Evolutionary conservation across 345 rosid species (phyloP).

Genomic region (Ricinus communis): DNA sequence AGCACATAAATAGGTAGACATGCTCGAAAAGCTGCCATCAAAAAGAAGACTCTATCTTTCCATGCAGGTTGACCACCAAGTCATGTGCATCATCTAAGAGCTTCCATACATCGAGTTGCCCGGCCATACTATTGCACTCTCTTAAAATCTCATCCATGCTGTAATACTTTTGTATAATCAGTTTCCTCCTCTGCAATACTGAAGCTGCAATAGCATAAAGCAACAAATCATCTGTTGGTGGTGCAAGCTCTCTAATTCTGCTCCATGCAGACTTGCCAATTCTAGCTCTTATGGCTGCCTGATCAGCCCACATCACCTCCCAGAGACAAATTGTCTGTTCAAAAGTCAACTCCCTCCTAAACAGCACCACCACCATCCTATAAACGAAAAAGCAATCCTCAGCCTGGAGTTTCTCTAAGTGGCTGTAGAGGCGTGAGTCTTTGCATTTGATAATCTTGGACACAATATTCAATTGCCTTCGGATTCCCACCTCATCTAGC

Average conservation of each 20-base stretch:
- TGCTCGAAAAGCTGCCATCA: slow-evolving; percentile 7
- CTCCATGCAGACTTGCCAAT: slow-evolving; percentile 87
- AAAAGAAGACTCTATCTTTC: slow-evolving; percentile 59
- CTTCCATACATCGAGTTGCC: slow-evolving; percentile 96
- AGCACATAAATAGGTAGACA: slow-evolving; percentile 16
- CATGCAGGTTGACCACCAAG: slow-evolving; percentile 78
- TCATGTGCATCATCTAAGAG: slow-evolving; percentile 89
- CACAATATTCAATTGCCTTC: slow-evolving; percentile 76
- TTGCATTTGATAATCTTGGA: slow-evolving; percentile 84
- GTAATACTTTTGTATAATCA: slow-evolving; percentile 79
- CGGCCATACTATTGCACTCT: slow-evolving; percentile 90
- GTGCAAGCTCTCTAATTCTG: slow-evolving; percentile 72
- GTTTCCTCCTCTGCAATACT: slow-evolving; percentile 84
- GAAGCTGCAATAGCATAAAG: slow-evolving; percentile 87
- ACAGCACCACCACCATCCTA: slow-evolving; percentile 94
- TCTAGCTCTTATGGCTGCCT: slow-evolving; percentile 87
- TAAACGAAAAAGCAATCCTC: slow-evolving; percentile 97
- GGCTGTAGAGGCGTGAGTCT: slow-evolving; percentile 85
- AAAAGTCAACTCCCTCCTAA: slow-evolving; percentile 79
- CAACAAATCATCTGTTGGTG: slow-evolving; percentile 88
- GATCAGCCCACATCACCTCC: slow-evolving; percentile 99
- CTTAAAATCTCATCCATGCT: slow-evolving; percentile 93
- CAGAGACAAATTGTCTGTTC: slow-evolving; percentile 86
- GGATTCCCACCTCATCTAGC: slow-evolving; percentile 88
- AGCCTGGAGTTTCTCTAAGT: slow-evolving; percentile 84